phyloP scores from a whole-genome alignment of 768 basidiomycete genomes.

The Macrocybe gigantea region DNA sequence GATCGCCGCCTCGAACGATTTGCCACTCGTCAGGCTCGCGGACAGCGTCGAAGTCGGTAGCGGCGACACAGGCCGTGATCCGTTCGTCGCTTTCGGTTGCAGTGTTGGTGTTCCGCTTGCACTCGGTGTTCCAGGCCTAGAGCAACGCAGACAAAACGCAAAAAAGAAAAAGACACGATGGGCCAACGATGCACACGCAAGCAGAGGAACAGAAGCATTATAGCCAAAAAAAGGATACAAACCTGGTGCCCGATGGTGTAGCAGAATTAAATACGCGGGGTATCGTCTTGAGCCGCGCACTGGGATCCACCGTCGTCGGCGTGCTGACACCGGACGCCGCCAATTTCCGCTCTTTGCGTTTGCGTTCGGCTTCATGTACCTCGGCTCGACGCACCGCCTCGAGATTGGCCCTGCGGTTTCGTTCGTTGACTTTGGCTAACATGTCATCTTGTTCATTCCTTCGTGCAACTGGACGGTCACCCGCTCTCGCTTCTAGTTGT shows the following conservation, averaged over 20 bases:
- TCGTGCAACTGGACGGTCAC: constrained; percentile 5
- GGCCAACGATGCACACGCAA: not conserved
- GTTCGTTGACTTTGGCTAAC: constrained; percentile 81
- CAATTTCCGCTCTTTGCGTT: constrained; percentile 61
- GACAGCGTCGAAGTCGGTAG: constrained; percentile 17
- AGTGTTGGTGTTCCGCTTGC: constrained; percentile 30
- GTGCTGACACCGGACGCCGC: constrained; percentile 31
- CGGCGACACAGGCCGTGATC: constrained; percentile 16
- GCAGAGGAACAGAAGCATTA: not conserved
- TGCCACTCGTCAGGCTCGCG: constrained; percentile 19
- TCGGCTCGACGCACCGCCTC: constrained; percentile 80
- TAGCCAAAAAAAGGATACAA: constrained; percentile 15
- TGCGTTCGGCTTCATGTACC: constrained; percentile 59
- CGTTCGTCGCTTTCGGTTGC: constrained; percentile 21
- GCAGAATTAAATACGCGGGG: constrained; percentile 50
- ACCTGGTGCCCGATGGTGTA: constrained; percentile 55
- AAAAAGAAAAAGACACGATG: constrained; percentile 7
- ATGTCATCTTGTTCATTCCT: constrained; percentile 34
- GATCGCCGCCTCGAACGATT: constrained; percentile 49
- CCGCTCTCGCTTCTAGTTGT: constrained; percentile 30
- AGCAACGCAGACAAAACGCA: constrained; percentile 18
- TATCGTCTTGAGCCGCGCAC: constrained; percentile 61
- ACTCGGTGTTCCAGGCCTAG: constrained; percentile 45
- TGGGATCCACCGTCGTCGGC: constrained; percentile 48
- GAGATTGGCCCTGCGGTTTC: constrained; percentile 79